These are phyloP conservation scores for Boletellus ananiceps DNA, from an alignment of 768 basidiomycete species.

Conservation along the genomic window DNA sequence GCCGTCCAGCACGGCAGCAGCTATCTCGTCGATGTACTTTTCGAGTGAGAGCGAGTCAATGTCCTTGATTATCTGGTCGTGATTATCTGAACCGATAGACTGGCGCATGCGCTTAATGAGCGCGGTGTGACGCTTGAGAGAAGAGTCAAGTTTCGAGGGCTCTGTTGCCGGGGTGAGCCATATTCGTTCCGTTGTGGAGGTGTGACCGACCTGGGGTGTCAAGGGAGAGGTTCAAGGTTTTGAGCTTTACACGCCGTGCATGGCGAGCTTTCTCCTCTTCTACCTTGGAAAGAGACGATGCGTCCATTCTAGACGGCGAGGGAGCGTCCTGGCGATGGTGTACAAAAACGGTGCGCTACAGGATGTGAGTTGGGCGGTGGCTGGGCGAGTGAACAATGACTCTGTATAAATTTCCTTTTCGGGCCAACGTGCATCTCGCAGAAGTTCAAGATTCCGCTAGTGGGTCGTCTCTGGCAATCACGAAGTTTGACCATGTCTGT, in stretches of 20 bases:
- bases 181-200: background rate
- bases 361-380: slow-evolving; percentile 10
- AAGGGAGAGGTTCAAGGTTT: slow-evolving; percentile 49
- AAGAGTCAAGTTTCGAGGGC: slow-evolving; percentile 81
- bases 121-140: slow-evolving; percentile 92
- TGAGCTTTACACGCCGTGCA: slow-evolving; percentile 55
- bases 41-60: slow-evolving; percentile 85
- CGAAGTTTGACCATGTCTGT: too few relatives aligned
- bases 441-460: too few relatives aligned
- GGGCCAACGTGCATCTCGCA: background rate
- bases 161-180: slow-evolving; percentile 39
- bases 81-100: slow-evolving; percentile 76
- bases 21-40: slow-evolving; percentile 96
- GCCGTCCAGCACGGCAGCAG: slow-evolving; percentile 82
- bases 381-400: background rate
- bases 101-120: slow-evolving; percentile 91
- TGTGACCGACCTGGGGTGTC: slow-evolving; percentile 42
- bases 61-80: slow-evolving; percentile 88
- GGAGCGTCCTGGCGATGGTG: background rate
- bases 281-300: slow-evolving; percentile 28
- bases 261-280: slow-evolving; percentile 53
- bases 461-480: too few relatives aligned
- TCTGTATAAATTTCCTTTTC: slow-evolving; percentile 13
- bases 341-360: slow-evolving; percentile 2
- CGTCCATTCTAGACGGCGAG: slow-evolving; percentile 19